Percentiles rank a stretch among this genome's conserved stretches.
Conservation (phyloP, 129 eudicot genomes). For the Pittosporum tobira region DNA sequence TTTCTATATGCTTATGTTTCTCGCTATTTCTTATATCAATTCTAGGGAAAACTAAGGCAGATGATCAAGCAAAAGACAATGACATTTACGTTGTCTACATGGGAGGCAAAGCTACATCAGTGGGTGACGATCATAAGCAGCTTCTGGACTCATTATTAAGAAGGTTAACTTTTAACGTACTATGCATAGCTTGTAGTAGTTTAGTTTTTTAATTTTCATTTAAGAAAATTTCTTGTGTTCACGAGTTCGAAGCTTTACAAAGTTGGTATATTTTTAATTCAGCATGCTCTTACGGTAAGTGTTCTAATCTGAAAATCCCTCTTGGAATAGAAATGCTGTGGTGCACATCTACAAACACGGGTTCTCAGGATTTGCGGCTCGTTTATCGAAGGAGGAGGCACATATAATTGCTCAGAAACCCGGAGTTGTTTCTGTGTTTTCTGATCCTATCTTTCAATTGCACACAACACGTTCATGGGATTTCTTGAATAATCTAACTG, state of each 20-base stretch:
- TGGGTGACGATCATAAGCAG: constrained; percentile 27
- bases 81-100: constrained; percentile 23
- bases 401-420: constrained; percentile 33
- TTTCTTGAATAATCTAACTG: constrained; percentile 48
- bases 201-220: too few species aligned
- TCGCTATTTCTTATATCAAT: too few species aligned
- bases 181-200: too few species aligned
- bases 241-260: neutral
- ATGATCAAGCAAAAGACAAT: too few species aligned
- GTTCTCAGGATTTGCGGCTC: constrained; percentile 77
- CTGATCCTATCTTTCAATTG: constrained; percentile 57
- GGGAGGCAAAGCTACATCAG: constrained; percentile 40
- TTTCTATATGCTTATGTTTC: too few species aligned
- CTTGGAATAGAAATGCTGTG: constrained; percentile 34
- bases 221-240: too few species aligned
- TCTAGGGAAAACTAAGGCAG: too few species aligned
- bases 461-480: constrained; percentile 96
- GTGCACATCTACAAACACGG: constrained; percentile 59
- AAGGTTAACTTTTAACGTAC: constrained; percentile 19
- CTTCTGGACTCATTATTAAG: constrained; percentile 38
- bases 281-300: neutral
- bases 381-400: constrained; percentile 53
- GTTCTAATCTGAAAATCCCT: neutral
- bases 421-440: constrained; percentile 82
- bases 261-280: neutral